A percentile compares a stretch with the other conserved stretches of the same genome.
Conservation (phyloP, 1,284 basidiomycete species). For the Macrocybe sp. region DNA sequence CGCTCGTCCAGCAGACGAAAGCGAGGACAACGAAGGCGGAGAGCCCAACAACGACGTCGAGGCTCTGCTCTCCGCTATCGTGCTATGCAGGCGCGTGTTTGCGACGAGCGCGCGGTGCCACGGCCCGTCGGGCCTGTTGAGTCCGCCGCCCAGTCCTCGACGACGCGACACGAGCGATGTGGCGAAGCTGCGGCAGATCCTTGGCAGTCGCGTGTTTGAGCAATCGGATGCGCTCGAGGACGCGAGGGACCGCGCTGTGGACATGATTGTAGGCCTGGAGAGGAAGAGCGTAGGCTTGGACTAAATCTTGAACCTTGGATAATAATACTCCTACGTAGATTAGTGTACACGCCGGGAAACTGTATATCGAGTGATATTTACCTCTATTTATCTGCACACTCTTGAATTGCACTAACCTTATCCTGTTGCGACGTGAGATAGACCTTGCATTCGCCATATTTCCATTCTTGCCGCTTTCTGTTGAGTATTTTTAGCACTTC, state of each 20-base stretch:
- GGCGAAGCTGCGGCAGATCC: slow-evolving; percentile 39
- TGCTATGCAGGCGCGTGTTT: slow-evolving; percentile 53
- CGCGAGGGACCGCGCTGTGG: slow-evolving; percentile 63
- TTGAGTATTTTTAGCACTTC: not conserved
- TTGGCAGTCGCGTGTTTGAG: slow-evolving; percentile 62
- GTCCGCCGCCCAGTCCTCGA: slow-evolving; percentile 54
- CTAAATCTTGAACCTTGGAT: not conserved
- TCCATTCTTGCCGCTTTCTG: slow-evolving; percentile 1
- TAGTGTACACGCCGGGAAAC: too few species aligned
- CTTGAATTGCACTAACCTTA: too few species aligned
- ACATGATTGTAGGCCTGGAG: slow-evolving; percentile 55
- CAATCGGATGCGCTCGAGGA: slow-evolving; percentile 47
- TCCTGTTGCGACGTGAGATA: too few species aligned
- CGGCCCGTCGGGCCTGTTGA: slow-evolving; percentile 38
- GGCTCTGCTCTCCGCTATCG: not conserved
- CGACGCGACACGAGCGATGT: slow-evolving; percentile 34
- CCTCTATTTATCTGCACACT: too few species aligned
- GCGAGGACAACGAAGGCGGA: slow-evolving; percentile 6
- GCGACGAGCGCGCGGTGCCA: slow-evolving; percentile 21
- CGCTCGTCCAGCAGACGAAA: too few species aligned
- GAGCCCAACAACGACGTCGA: slow-evolving; percentile 15
- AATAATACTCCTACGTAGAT: too few species aligned
- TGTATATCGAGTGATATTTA: too few species aligned
- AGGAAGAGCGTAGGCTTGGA: slow-evolving; percentile 24
- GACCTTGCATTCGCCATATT: not conserved